Base-by-base conservation (phyloP, 169 alveolate genomes). In the Eimeria tenella region DNA sequence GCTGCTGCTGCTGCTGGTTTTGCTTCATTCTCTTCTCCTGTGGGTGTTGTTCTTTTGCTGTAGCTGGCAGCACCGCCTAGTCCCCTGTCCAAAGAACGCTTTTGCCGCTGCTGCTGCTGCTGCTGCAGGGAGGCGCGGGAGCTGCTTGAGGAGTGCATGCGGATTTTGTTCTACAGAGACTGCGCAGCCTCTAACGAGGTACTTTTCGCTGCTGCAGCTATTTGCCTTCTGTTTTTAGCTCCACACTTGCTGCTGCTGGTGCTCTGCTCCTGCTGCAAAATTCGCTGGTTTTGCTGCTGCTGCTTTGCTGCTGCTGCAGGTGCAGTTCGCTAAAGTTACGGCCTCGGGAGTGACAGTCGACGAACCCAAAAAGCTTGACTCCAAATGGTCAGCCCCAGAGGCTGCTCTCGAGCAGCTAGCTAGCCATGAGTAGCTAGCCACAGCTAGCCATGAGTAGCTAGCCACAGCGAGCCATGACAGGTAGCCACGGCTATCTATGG, bases 61-160 rank as follows among this genome's bases (percentile, higher is more conserved):
- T 31, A 31, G 15, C 82, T 71, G 82, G 13, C 17, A 53, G n/a
- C 94, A 73, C 15, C 94, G 86, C 63, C 88, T 77, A 17, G 79
- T 23, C 55, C n/a, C 73, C 88, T 55, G 79, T 71, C 75, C 50
- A 50, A 63, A 88, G 94, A 71, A 13, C n/a, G 81, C 71, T 56
- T 53, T 62, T 52, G 86, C 86, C 49, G 86, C 63, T 77, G 68
- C 63, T 77, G 86, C 86, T 31, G 86, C 23, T 49, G 55, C 10
- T 52, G 53, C 31, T 6, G 15, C 81, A 62, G 93, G 50, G 84
- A 87, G 55, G 84, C 93, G 70, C 84, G 84, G 56, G 7, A 65
- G 86, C 86, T 63, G 86, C 86, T 68, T 7, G 86, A 87, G 93
- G 84, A 68, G 93, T 68, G 93, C 86, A 87, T 63, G 84, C 86